Evolutionary conservation across 2,329 filamentous ascomycete genomes (phyloP), one percentile per base, ranked within the genome.

Genomic region (Penicillium sp.): DNA sequence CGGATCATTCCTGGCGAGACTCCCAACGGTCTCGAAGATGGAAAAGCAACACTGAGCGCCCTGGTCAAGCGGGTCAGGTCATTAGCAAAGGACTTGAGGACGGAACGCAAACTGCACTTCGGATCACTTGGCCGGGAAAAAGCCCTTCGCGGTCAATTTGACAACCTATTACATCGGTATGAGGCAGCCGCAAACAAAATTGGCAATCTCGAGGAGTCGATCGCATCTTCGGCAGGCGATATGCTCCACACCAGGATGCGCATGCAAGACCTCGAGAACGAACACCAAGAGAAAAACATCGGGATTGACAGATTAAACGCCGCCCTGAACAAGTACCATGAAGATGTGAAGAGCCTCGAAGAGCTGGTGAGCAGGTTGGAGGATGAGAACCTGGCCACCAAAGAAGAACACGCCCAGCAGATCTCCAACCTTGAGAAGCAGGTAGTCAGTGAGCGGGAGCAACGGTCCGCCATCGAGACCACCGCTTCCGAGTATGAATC

Each of bases 191-290:
- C 64, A 25, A 65, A 63, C 24, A 72, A 71, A 46, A 68, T 74
- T 39, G 58, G 60, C 11, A 66, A 66, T 10, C 60, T 77, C 5
- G 74, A 77, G 55, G 64, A 69, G 10, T 64, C 66, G 0, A 67
- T 73, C 30, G 68, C 74, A 31, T 67, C 69, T n/a, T 72, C 74
- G n/a, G 70, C 73, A 5, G 66, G 72, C 20, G 74, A 78, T 47
- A 73, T 77, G 67, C 64, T 76, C 5, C 69, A 75, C 40, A 67
- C 70, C n/a, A 64, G 74, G 39, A 74, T 76, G 63, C 65, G 69
- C 41, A 68, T 74, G 56, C 73, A 75, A 53, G 67, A 69, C 9
- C 62, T 77, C 27, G 75, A 76, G 51, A 64, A 61, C 31, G 69
- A 76, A 54, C 62, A 68, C 22, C 56, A 69, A 7, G 70, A 76